A percentile compares a stretch with the other conserved stretches of the same genome.
These are phyloP conservation scores for Ajuga chamaepitys DNA, from an alignment of 257 asterid species.

Conservation along the genomic window DNA sequence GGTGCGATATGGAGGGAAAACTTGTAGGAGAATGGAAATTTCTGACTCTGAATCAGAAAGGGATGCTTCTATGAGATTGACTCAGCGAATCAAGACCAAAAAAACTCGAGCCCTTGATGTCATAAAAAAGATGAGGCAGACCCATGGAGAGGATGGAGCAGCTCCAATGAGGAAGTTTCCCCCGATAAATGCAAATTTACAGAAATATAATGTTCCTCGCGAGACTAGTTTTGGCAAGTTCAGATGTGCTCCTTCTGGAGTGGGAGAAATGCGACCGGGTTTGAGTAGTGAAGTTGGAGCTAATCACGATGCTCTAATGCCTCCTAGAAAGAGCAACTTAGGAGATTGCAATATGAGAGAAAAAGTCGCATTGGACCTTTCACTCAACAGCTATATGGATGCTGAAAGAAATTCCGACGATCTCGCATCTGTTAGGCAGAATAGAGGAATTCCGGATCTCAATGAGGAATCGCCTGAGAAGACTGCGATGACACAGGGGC, in stretches of 20 bases:
- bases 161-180: conserved; percentile 11
- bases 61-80: conserved; percentile 17
- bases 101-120: conserved; percentile 19
- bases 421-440: conserved; percentile 15
- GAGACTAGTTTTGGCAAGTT: conserved; percentile 13
- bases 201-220: conserved; percentile 13
- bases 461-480: conserved; percentile 29
- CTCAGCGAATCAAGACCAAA: conserved; percentile 23
- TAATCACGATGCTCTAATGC: conserved; percentile 12
- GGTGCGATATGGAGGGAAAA: conserved; percentile 22
- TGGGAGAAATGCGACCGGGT: conserved; percentile 16
- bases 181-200: conserved; percentile 11
- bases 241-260: neutral
- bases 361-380: conserved; percentile 45
- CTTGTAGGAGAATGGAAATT: conserved; percentile 20
- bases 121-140: conserved; percentile 21
- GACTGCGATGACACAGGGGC: conserved; percentile 8
- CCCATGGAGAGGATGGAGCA: conserved; percentile 16
- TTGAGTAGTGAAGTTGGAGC: conserved; percentile 28
- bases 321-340: conserved; percentile 16
- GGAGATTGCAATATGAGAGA: conserved; percentile 28
- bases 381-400: conserved; percentile 38
- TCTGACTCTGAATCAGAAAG: conserved; percentile 29
- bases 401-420: conserved; percentile 18
- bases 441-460: conserved; percentile 42